Evolutionary conservation across 73 alveolate genomes (phyloP).

Genomic region (Tetrahymena thermophila): DNA sequence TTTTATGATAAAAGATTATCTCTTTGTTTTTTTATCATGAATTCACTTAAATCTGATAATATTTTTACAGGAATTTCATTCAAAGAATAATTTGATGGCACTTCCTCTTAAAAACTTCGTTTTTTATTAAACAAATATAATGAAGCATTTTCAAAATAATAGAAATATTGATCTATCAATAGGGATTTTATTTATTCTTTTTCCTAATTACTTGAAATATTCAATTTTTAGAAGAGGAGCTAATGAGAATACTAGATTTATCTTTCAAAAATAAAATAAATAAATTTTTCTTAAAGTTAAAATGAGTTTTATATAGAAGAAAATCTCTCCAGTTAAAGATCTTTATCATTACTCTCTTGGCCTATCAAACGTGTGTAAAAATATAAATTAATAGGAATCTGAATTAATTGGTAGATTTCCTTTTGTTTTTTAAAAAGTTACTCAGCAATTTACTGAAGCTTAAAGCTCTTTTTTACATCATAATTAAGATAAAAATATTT

Average conservation of each 20-base stretch:
- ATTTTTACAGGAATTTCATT: background rate
- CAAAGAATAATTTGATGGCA: background rate
- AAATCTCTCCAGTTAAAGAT: background rate
- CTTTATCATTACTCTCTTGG: background rate
- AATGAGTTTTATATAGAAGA: background rate
- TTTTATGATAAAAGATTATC: background rate
- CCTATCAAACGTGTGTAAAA: background rate
- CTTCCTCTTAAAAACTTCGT: background rate
- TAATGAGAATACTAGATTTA: background rate
- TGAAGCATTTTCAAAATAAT: background rate
- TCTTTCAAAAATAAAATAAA: background rate
- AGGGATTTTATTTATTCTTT: background rate
- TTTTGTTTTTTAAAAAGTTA: background rate
- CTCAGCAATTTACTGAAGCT: background rate
- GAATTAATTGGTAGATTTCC: background rate
- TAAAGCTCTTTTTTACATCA: background rate
- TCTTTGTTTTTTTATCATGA: background rate
- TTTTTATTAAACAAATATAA: background rate
- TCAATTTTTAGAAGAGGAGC: background rate
- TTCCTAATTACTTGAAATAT: background rate
- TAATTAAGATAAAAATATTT: background rate
- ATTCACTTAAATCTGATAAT: background rate
- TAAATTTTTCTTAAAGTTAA: background rate
- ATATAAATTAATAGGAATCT: background rate
- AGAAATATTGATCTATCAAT: background rate